Base-by-base conservation (phyloP, 106 monocot species). In the Dioscorea dumetorum region DNA sequence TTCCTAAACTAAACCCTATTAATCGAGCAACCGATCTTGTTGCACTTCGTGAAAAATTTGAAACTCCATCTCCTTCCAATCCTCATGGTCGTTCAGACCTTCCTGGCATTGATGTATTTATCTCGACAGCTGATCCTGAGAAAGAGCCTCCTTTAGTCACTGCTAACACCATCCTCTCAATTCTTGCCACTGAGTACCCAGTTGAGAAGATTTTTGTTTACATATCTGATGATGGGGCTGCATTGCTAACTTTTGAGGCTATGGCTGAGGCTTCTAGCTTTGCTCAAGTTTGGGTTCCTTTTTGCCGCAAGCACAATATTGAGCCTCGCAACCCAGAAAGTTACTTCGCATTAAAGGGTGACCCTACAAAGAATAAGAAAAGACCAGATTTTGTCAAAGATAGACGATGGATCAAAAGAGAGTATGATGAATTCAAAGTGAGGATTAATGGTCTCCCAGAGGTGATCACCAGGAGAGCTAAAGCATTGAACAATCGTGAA, bases 401-500 rank as follows among this genome's bases (percentile, higher is more conserved):
- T 66, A 71, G 95, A 19, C 74, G 95, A n/a, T 86, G 91, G 91
- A 91, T 95, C 72, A 91, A 91, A 80, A 72, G 95, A 3, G 91
- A 95, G 78, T 95, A 95, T 75, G 95, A 91, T 23, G 95, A 91
- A 72, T 91, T 95, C 82, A 91, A 91, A 85, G 84, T 95, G 6
- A 71, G 88, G 34, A 88, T 95, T 76, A 91, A 95, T 60, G 77
- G 81, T 16, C 77, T 95, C n/a, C 95, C 95, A 0, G 91, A 91
- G 33, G 33, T 71, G 15, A 95, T 95, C 19, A 70, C 63, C 23
- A 74, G 74, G 33, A 80, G 95, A 20, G 78, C 81, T 3, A 77
- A 77, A 20, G 31, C 61, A 7, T 18, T 86, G 28, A 91, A 95
- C 61, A 20, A 59, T 4, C 66, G 70, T 15, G 84, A 84, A 34